phyloP scores from a whole-genome alignment of 768 basidiomycete species.

The Collybia sordida region DNA sequence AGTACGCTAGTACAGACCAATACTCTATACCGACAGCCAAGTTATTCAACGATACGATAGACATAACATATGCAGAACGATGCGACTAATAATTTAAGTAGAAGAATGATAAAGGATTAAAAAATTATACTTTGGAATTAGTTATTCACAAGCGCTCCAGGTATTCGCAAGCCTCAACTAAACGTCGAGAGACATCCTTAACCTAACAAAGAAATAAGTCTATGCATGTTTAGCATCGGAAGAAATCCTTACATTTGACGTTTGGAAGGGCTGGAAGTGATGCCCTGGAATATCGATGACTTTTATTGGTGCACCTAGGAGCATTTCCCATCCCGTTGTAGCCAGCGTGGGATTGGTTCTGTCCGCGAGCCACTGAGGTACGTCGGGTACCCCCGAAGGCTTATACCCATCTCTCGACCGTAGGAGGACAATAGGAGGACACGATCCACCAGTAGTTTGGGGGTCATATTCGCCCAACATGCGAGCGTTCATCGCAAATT shows the following conservation, averaged over 20 bases:
- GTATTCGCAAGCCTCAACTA: constrained; percentile 27
- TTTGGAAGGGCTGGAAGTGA: constrained; percentile 61
- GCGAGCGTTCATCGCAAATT: constrained; percentile 48
- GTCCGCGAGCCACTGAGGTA: constrained; percentile 55
- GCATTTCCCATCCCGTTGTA: constrained; percentile 45
- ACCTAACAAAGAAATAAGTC: constrained; percentile 21
- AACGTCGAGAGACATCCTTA: constrained; percentile 25
- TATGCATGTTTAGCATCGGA: not conserved
- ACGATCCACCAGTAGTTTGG: constrained; percentile 14
- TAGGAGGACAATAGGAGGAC: constrained; percentile 45
- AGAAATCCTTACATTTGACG: constrained; percentile 39
- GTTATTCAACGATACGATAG: too few species aligned
- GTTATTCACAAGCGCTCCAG: constrained; percentile 2
- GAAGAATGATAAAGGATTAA: too few species aligned
- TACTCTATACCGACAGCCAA: too few species aligned
- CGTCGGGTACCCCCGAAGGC: constrained; percentile 26
- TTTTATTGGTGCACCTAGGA: constrained; percentile 36
- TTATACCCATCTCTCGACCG: constrained; percentile 50
- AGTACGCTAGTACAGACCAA: too few species aligned
- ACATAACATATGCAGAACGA: too few species aligned
- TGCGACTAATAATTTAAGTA: too few species aligned
- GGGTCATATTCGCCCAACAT: constrained; percentile 51
- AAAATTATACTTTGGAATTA: too few species aligned
- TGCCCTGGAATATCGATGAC: constrained; percentile 62
- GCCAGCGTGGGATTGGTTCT: constrained; percentile 32